Base-by-base conservation (phyloP, 257 asterid species). In the Schizonepeta tenuifolia region DNA sequence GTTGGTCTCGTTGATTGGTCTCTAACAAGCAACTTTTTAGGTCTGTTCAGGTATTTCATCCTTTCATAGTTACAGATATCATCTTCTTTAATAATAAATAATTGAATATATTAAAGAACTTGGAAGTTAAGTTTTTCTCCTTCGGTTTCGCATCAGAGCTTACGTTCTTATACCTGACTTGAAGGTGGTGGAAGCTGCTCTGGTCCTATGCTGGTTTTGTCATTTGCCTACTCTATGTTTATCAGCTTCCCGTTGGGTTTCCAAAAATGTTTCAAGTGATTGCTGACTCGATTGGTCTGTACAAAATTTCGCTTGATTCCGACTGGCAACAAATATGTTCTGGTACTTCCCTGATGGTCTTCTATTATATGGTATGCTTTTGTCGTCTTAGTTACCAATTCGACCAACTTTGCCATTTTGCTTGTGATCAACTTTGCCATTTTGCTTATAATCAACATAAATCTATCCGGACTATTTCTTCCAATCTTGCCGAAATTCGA, bases 1-100 rank as follows among this genome's bases (percentile, higher is more conserved):
- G 86, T 89, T 83, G 96, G 96, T 49, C 96, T 91, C 66, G 96
- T 91, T 60, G 91, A 85, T 80, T 89, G 96, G 95, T 91, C 97
- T 59, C 78, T 91, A 59, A 83, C 96, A 21, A 89, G 97, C 92
- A 91, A 91, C 84, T 89, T 91, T 82, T 82, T 91, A 71, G 96
- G 97, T 67, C 91, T 91, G 83, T 91, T 91, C 90, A 88, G 96
- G 97, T 91, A 82, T 59, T 83, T 80, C 26, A 67, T 63, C 76
- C 71, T 55, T 65, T 71, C 73, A 31, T 55, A 65, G 75, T 73
- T 59, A 58, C 69, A 49, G 21, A 28, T 59, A 38, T 33, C 28
- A 33, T 41, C 17, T 70, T 68, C 15, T 62, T 75, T 53, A 13
- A 24, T 35, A 67, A 54, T 38, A 6, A 13, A 58, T 31, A 13